Base-by-base conservation (phyloP, 371 early-diverging fungal species). In the Paraphysoderma sedebokerense region DNA sequence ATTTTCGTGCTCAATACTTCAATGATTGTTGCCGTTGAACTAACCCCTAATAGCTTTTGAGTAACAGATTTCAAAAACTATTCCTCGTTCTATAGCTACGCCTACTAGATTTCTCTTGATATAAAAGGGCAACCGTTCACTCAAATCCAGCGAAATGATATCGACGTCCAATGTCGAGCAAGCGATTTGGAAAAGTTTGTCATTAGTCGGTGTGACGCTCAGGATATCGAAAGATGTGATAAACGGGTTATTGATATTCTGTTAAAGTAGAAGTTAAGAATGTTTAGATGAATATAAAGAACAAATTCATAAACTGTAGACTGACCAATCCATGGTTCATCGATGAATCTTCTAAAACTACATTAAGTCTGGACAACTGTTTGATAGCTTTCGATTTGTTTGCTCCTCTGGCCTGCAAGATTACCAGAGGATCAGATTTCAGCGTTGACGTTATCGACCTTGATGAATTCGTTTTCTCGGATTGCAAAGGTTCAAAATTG, bases 41-140 rank as follows among this genome's bases (percentile, higher is more conserved):
- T 49, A 60, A 79, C 82, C 82, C 64, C 77, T 51, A 29, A 85
- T 67, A 8, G 81, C 74, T 9, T 71, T 77, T 3, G 71, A 60
- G 52, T 88, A 90, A n/a, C 74, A 67, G 12, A 96, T 71, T 55
- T 96, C 96, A 54, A 96, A 87, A 49, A 68, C 69, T 6, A 88
- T 65, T 8, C 92, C 93, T 26, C 82, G 72, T 19, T 71, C 69
- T 2, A 87, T 62, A 12, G 87, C 89, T 47, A 62, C 53, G 31
- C 77, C 74, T 19, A 86, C 62, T 0, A 73, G 70, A 27, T 80
- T 57, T 56, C 75, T 62, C 62, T 81, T 74, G 48, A 87, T 47
- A 64, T 74, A 62, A 63, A 76, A 77, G 17, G 83, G 77, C 55
- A 92, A 53, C 44, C 85, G 61, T 54, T 74, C 47, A 0, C 73